Conservation (phyloP, 768 basidiomycete species). For the Leccinum barrowsii region DNA sequence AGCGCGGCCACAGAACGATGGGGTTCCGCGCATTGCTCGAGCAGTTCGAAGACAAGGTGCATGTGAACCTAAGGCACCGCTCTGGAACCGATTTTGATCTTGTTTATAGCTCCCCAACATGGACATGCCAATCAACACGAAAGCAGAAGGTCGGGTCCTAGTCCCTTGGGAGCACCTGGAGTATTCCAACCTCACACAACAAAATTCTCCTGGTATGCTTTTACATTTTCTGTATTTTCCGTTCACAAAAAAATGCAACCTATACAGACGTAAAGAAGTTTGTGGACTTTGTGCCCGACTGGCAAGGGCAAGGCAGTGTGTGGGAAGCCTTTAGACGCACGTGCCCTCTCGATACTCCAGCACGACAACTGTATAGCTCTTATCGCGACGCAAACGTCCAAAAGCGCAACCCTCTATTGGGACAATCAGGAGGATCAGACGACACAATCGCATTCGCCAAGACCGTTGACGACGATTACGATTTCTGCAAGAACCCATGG, state of each 20-base stretch:
- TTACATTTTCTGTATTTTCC: background rate
- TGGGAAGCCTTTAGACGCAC: slow-evolving; percentile 97
- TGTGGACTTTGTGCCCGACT: slow-evolving; percentile 75
- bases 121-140: slow-evolving; percentile 91
- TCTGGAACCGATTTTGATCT: background rate
- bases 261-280: slow-evolving; percentile 48
- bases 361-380: slow-evolving; percentile 80
- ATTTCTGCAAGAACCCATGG: slow-evolving; percentile 81
- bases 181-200: slow-evolving; percentile 64
- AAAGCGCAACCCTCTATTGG: slow-evolving; percentile 26
- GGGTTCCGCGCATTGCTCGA: slow-evolving; percentile 76
- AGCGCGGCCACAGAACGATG: slow-evolving; percentile 72
- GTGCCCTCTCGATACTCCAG: slow-evolving; percentile 73
- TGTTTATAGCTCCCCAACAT: slow-evolving; percentile 76
- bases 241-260: background rate
- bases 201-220: slow-evolving; percentile 33
- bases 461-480: slow-evolving; percentile 58
- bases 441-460: slow-evolving; percentile 63
- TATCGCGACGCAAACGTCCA: slow-evolving; percentile 48
- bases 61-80: slow-evolving; percentile 12
- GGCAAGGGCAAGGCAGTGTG: slow-evolving; percentile 77
- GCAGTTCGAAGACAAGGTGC: slow-evolving; percentile 63
- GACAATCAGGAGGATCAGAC: slow-evolving; percentile 30
- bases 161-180: slow-evolving; percentile 87
- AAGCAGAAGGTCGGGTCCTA: slow-evolving; percentile 89